Percentiles rank a stretch among this genome's conserved stretches.
phyloP scores from a whole-genome alignment of 345 rosid genomes.

The Hypericum perforatum region DNA sequence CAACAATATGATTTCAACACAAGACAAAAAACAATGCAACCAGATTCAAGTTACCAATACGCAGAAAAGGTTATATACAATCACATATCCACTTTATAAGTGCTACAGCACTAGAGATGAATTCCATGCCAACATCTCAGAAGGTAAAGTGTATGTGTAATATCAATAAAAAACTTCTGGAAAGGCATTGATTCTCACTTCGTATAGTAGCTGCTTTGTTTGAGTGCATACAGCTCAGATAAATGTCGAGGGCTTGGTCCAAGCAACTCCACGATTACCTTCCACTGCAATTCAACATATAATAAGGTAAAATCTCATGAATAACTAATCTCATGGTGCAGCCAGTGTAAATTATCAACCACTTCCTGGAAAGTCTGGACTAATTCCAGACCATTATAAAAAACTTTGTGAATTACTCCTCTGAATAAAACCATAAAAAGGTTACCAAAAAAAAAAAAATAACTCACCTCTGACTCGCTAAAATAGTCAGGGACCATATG shows the following conservation, averaged over 20 bases:
- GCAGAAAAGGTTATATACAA: too few relatives aligned
- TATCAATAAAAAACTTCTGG: not conserved
- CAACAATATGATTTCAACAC: too few relatives aligned
- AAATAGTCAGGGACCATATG: slow-evolving; percentile 90
- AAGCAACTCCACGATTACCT: slow-evolving; percentile 72
- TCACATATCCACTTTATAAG: too few relatives aligned
- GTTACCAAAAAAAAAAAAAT: slow-evolving; percentile 5
- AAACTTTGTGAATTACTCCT: not conserved
- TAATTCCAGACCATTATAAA: not conserved
- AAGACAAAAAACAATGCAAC: too few relatives aligned
- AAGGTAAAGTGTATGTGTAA: not conserved
- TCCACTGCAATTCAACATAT: slow-evolving; percentile 46
- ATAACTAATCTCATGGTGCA: not conserved
- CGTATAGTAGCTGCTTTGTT: slow-evolving; percentile 67
- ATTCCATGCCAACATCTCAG: not conserved
- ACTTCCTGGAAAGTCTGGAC: not conserved
- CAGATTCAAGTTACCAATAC: too few relatives aligned
- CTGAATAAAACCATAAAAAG: not conserved
- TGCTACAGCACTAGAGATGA: too few relatives aligned
- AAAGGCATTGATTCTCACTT: slow-evolving; percentile 31
- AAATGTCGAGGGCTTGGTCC: slow-evolving; percentile 87
- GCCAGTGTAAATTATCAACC: too few relatives aligned
- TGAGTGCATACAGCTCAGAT: slow-evolving; percentile 89
- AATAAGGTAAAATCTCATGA: slow-evolving; percentile 11
- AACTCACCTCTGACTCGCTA: slow-evolving; percentile 72